Conservation (phyloP, 2,329 filamentous ascomycete genomes). For the Fusarium humuli region DNA sequence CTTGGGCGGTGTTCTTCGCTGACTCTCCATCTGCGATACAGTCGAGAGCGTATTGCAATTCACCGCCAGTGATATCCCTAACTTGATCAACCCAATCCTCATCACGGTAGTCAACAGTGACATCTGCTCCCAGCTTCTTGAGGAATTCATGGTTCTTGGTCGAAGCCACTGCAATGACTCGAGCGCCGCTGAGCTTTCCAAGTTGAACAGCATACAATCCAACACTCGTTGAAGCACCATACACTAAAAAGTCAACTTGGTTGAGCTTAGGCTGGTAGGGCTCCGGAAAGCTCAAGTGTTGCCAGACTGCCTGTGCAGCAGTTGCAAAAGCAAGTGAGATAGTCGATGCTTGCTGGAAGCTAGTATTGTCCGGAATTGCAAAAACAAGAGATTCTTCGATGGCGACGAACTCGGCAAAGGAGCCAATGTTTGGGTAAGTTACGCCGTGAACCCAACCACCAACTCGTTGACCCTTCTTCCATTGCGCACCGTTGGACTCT, state of each 20-base stretch:
- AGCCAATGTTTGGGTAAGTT: background rate
- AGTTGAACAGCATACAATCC: slow-evolving; percentile 15
- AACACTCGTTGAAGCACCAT: slow-evolving; percentile 19
- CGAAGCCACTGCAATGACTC: slow-evolving; percentile 13
- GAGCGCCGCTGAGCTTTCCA: background rate
- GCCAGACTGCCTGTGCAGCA: slow-evolving; percentile 6
- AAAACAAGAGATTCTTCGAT: slow-evolving; percentile 12
- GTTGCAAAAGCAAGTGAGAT: slow-evolving; percentile 17
- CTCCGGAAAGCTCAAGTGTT: background rate
- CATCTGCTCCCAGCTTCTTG: background rate
- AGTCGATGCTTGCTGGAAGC: slow-evolving; percentile 6
- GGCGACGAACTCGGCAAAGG: slow-evolving; percentile 7
- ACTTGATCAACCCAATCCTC: slow-evolving; percentile 3
- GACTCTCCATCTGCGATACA: slow-evolving; percentile 2
- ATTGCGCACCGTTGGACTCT: background rate
- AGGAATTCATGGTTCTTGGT: slow-evolving; percentile 2
- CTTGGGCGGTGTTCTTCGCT: fast-evolving
- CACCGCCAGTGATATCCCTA: background rate
- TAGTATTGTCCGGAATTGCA: background rate
- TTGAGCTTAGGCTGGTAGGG: background rate
- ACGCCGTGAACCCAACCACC: slow-evolving; percentile 17
- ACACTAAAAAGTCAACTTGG: background rate
- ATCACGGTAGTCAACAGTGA: slow-evolving; percentile 3
- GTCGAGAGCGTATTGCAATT: slow-evolving; percentile 6
- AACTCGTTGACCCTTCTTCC: slow-evolving; percentile 3